Conservation (phyloP, 1,284 basidiomycete species). For the Trichosporon faecale region DNA sequence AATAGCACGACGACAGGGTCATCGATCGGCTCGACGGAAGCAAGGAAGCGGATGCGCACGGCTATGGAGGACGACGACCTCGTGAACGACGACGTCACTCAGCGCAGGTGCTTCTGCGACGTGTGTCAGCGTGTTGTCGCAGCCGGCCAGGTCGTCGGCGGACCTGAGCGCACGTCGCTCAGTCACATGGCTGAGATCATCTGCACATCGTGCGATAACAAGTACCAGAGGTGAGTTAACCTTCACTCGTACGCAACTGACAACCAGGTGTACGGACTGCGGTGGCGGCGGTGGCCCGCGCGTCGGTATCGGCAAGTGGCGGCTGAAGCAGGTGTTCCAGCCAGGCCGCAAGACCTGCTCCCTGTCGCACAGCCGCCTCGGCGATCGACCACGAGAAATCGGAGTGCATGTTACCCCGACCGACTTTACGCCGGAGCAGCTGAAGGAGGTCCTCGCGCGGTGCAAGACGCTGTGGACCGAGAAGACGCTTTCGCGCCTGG, state of each 20-base stretch:
- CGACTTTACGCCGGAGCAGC: slow-evolving; percentile 45
- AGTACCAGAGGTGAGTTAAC: slow-evolving; percentile 41
- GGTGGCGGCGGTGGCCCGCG: slow-evolving; percentile 51
- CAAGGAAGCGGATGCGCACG: slow-evolving; percentile 42
- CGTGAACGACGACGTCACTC: slow-evolving; percentile 19
- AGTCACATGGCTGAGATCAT: slow-evolving; percentile 42
- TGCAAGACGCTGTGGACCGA: slow-evolving; percentile 51
- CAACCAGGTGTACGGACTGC: slow-evolving; percentile 35
- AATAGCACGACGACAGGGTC: slow-evolving; percentile 19
- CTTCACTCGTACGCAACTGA: not conserved
- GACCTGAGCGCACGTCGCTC: slow-evolving; percentile 32
- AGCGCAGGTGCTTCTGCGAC: slow-evolving; percentile 41
- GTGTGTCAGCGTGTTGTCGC: slow-evolving; percentile 49
- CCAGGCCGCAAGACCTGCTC: slow-evolving; percentile 53
- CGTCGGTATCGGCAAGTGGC: slow-evolving; percentile 55
- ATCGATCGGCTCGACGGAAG: slow-evolving; percentile 40
- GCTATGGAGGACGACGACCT: slow-evolving; percentile 45
- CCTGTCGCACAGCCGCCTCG: slow-evolving; percentile 51
- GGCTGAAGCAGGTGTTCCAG: slow-evolving; percentile 54
- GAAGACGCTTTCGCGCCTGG: slow-evolving; percentile 47
- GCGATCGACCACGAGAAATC: slow-evolving; percentile 46
- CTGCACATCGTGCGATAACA: slow-evolving; percentile 42
- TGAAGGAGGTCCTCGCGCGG: slow-evolving; percentile 46
- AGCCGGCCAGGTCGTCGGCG: slow-evolving; percentile 37
- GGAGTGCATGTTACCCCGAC: slow-evolving; percentile 49